Evolutionary conservation across 2,329 filamentous ascomycete species (phyloP), one percentile per base, ranked within the genome.

Genomic region (Didymosphaeria variabile): DNA sequence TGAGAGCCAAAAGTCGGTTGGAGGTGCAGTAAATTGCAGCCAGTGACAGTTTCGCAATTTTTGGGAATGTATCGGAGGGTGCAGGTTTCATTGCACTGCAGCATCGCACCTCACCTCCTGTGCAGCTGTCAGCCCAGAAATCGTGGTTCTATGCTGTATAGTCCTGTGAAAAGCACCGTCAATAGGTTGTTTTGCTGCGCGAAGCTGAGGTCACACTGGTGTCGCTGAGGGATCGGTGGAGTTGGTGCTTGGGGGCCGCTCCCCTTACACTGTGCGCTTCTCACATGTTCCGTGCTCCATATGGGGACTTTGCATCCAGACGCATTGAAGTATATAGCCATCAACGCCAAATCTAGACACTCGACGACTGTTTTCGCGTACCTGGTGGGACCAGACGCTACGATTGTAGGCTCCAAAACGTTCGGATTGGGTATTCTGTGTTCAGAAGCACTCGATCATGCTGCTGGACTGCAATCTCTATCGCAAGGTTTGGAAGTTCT

Each of bases 41-140:
- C 67, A 72, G 69, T 69, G 38, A 62, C 38, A 66, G 68, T 67
- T 62, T 66, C 63, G 59, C 59, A 63, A 67, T 68, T 64, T 68
- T 57, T 40, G 34, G 36, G 29, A 26, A 56, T 61, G 50, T 67
- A 36, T 61, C n/a, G 19, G 29, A 26, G 61, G 54, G 36, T 69
- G 67, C 61, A 67, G 60, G 63, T 64, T 63, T 57, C 44, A 57
- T 58, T 59, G 55, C 58, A 55, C 53, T 49, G 56, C 66, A 61
- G 67, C 32, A 68, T 65, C 55, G 57, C 49, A 58, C 3, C 26
- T 29, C 55, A 61, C 63, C 55, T 57, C 38, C 57, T 64, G 57
- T 59, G 57, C 38, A 40, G 17, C 17, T 40, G 36, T 68, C 59
- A 67, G 57, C 59, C 63, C 64, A 62, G 42, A 55, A 56, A 47